These are phyloP conservation scores for Quercus ilex DNA, from an alignment of 306 rosid genomes.

Conservation along the genomic window DNA sequence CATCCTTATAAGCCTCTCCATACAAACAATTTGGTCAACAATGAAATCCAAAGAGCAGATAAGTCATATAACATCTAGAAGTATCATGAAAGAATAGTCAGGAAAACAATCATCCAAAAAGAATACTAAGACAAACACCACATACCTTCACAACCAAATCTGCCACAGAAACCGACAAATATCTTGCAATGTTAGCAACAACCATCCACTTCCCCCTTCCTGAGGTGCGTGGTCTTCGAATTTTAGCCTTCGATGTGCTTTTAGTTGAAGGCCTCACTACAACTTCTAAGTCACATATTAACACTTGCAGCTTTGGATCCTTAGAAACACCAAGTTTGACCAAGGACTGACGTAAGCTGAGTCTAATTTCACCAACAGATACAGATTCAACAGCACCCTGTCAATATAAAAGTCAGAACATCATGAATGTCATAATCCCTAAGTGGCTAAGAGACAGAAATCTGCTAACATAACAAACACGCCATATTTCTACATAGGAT, in stretches of 20 bases:
- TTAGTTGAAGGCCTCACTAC: slow-evolving; percentile 80
- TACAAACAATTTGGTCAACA: background rate
- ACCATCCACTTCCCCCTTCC: slow-evolving; percentile 97
- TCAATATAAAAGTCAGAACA: slow-evolving; percentile 32
- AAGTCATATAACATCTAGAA: background rate
- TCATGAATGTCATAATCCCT: slow-evolving; percentile 23
- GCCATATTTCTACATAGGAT: background rate
- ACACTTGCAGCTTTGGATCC: slow-evolving; percentile 90
- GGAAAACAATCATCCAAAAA: background rate
- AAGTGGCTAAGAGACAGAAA: slow-evolving; percentile 7
- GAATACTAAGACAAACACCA: background rate
- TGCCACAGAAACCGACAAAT: slow-evolving; percentile 80
- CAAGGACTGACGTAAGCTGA: slow-evolving; percentile 89
- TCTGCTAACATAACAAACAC: slow-evolving; percentile 23
- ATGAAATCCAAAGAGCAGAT: background rate
- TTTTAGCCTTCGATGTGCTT: slow-evolving; percentile 47
- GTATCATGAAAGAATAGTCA: background rate
- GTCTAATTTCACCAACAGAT: slow-evolving; percentile 89
- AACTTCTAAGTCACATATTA: slow-evolving; percentile 90
- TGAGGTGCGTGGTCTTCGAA: slow-evolving; percentile 63
- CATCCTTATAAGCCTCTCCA: background rate
- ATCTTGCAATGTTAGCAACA: slow-evolving; percentile 83
- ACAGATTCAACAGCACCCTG: slow-evolving; percentile 94
- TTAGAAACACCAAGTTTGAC: slow-evolving; percentile 87
- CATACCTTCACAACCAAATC: slow-evolving; percentile 90